Percentiles rank a stretch among this genome's conserved stretches.
These are phyloP conservation scores for Fusarium austroafricanum DNA, from an alignment of 2,329 filamentous ascomycete species.

Conservation along the genomic window DNA sequence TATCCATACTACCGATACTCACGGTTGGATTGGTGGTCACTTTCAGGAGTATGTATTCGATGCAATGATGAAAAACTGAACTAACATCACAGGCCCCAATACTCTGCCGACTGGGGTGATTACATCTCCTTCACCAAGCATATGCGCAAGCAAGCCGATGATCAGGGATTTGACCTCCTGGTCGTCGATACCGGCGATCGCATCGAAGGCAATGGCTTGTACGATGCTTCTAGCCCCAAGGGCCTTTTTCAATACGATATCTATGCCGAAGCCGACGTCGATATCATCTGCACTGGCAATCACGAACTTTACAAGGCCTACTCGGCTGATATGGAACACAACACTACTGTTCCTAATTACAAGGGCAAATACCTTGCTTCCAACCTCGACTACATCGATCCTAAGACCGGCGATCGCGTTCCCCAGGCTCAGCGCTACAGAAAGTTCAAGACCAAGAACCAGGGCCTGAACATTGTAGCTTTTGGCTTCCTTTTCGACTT, in stretches of 20 bases:
- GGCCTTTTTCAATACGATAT: conserved; percentile 91
- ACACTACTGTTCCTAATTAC: conserved; percentile 85
- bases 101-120: conserved; percentile 97
- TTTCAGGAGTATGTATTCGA: conserved; percentile 77
- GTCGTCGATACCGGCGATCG: conserved; percentile 95
- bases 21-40: conserved; percentile 96
- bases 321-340: conserved; percentile 81
- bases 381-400: conserved; percentile 89
- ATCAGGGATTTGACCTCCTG: conserved; percentile 83
- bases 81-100: conserved; percentile 73
- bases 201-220: conserved; percentile 93
- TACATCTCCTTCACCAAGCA: conserved; percentile 93
- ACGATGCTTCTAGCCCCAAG: conserved; percentile 88
- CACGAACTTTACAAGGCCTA: conserved; percentile 91
- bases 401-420: conserved; percentile 74
- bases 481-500: conserved; percentile 98
- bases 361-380: conserved; percentile 85
- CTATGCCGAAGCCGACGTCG: conserved; percentile 82
- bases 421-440: conserved; percentile 85
- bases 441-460: conserved; percentile 92
- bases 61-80: fast-evolving
- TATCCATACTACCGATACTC: conserved; percentile 94
- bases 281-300: conserved; percentile 89
- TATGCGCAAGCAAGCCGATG: conserved; percentile 82
- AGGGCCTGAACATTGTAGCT: conserved; percentile 83